Percentiles rank a stretch among this genome's conserved stretches.
These are phyloP conservation scores for Trypanosoma rangeli DNA, from an alignment of 208 protist species.

Conservation along the genomic window DNA sequence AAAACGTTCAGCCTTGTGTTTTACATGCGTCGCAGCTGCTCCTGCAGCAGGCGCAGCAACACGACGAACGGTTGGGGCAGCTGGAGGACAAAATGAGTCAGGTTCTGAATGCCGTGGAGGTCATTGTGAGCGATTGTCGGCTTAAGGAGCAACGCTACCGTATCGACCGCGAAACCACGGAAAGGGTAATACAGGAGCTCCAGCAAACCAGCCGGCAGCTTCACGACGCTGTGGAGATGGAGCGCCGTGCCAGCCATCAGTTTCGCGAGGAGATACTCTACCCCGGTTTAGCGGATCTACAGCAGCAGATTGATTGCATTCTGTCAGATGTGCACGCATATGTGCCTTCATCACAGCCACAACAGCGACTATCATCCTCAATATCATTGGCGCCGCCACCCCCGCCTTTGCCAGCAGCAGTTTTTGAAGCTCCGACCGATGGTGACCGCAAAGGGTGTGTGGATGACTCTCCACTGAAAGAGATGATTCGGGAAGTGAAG, in stretches of 20 bases:
- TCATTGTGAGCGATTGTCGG: constrained; percentile 51
- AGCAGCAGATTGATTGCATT: constrained; percentile 19
- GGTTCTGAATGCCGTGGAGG: constrained; percentile 34
- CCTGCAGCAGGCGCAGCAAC: constrained; percentile 19
- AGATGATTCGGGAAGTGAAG: constrained; percentile 43
- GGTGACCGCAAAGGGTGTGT: not conserved
- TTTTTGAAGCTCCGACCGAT: not conserved
- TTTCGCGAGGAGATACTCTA: constrained; percentile 20
- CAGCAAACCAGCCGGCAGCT: constrained; percentile 10
- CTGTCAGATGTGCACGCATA: not conserved
- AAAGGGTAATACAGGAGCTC: constrained; percentile 6
- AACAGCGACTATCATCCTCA: not conserved
- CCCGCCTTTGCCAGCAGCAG: not conserved
- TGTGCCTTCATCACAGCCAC: constrained; percentile 4
- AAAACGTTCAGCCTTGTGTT: constrained; percentile 79
- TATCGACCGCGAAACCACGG: constrained; percentile 34
- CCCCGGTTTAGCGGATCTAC: constrained; percentile 23
- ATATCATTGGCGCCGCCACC: not conserved
- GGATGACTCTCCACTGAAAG: constrained; percentile 10
- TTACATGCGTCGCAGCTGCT: constrained; percentile 29
- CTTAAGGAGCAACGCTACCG: constrained; percentile 74
- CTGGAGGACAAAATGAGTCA: constrained; percentile 37
- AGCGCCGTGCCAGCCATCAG: constrained; percentile 7
- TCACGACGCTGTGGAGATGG: not conserved
- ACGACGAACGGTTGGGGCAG: constrained; percentile 21